Conservation (phyloP, 129 eudicot species). For the Calendula officinalis region DNA sequence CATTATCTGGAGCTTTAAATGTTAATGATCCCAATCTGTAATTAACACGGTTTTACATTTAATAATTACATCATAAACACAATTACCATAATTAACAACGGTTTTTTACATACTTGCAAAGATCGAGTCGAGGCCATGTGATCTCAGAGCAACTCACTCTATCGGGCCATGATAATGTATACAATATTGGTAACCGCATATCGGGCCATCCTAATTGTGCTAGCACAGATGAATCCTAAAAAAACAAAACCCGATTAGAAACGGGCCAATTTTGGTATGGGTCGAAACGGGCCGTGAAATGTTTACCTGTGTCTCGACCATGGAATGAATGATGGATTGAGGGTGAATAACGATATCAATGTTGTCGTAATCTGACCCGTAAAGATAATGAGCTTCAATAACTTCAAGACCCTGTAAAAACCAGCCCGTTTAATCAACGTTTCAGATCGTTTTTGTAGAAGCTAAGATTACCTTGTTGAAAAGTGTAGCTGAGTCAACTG, state of each 20-base stretch:
- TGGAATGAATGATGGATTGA: conserved; percentile 96
- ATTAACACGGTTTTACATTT: not conserved
- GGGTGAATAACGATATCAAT: conserved; percentile 97
- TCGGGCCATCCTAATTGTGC: conserved; percentile 99
- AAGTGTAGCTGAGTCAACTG: conserved; percentile 96
- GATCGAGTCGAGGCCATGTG: conserved; percentile 99
- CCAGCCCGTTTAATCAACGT: not conserved
- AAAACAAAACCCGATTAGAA: not conserved
- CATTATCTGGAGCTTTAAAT: conserved; percentile 86
- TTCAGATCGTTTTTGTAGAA: not conserved
- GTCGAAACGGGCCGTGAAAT: no score
- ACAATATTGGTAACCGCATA: conserved; percentile 96
- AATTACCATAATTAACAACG: not conserved
- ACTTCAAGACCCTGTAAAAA: conserved; percentile 87
- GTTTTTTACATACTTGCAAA: conserved; percentile 71
- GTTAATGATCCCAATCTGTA: conserved; percentile 88
- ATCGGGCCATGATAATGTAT: conserved; percentile 95
- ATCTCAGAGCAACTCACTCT: conserved; percentile 89
- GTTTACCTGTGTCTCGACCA: conserved; percentile 93
- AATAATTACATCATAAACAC: not conserved
- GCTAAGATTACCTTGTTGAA: conserved; percentile 67
- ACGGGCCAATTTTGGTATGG: not conserved
- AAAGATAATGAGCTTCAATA: conserved; percentile 97
- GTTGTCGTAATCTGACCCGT: conserved; percentile 84
- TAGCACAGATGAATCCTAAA: conserved; percentile 86